phyloP scores from a whole-genome alignment of 192 early-diverging fungal species.

The Umbelopsis sp. region DNA sequence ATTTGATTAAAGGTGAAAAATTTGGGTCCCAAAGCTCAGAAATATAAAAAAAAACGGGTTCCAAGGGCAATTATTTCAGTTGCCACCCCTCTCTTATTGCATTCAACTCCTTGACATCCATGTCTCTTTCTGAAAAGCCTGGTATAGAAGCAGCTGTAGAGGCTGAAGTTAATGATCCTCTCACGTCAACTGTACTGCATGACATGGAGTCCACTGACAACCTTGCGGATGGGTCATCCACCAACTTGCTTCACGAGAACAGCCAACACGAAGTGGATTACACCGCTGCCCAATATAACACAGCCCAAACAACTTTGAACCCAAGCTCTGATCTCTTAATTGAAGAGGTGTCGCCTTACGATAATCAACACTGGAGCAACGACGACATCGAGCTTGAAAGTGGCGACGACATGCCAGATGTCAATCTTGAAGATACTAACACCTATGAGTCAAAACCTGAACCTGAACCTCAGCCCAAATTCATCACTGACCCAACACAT shows the following conservation, averaged over 20 bases:
- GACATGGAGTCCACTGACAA: background rate
- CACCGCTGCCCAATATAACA: background rate
- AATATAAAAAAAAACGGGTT: too few relatives aligned
- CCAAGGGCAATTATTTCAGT: background rate
- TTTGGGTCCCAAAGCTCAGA: too few relatives aligned
- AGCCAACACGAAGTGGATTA: background rate
- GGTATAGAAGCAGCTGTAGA: slow-evolving; percentile 9
- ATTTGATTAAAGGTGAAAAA: background rate
- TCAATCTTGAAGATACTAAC: background rate
- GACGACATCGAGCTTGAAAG: background rate
- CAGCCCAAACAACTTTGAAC: background rate
- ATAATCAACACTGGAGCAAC: background rate
- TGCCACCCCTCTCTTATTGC: background rate
- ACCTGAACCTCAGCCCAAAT: background rate
- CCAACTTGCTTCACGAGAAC: background rate
- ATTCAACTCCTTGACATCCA: background rate
- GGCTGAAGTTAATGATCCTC: background rate
- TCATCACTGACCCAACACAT: slow-evolving; percentile 9
- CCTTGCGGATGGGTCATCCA: background rate
- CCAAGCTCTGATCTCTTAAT: background rate
- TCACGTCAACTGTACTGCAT: slow-evolving; percentile 1
- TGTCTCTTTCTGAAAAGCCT: slow-evolving; percentile 3
- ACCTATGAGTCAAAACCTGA: background rate
- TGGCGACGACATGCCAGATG: background rate
- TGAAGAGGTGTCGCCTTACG: background rate